Evolutionary conservation across 2,329 filamentous ascomycete genomes (phyloP), one percentile per base, ranked within the genome.

Genomic region (Cordyceps tenuipes): DNA sequence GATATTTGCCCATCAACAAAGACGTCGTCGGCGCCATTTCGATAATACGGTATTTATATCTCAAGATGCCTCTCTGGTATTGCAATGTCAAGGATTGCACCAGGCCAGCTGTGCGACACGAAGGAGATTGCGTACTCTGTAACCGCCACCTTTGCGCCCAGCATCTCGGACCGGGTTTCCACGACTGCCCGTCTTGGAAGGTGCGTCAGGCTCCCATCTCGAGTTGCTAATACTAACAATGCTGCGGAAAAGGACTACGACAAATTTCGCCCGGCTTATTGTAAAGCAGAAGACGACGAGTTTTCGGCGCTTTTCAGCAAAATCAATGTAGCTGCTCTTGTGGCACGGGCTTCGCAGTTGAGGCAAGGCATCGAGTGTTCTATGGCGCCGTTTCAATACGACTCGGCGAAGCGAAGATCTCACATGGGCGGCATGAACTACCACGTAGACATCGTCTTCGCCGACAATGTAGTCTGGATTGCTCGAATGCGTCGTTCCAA

Each of bases 391-490:
- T 68, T 76, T 41, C 62, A 68, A 19, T 73, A 76, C 67, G 68
- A 75, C 58, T 65, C 64, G 64, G 63, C 63, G 4, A 71, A 62
- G 19, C 68, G 66, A 44, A 70, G 64, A 39, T 72, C 72, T 5
- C 69, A 76, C 0, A 78, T 79, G 72, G 75, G 75, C 1, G 73
- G 74, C 2, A 75, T 74, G 71, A 77, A 79, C 62, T 78, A 73
- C 63, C 73, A 78, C 61, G 62, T 76, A 47, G 70, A 75, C 31
- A 64, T 79, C 54, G 56, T 51, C 5, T 79, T 79, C 61, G 70
- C 76, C 3, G 76, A 79, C 64, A 72, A 73, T 44, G 62, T 75
- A 19, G 67, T 62, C 49, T 78, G 76, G 77, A 66, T 78, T 3
- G 73, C 73, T 17, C 70, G 75, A 15, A 71, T 78, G 54, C 74